Evolutionary conservation across 495 filamentous ascomycete genomes (phyloP), one percentile per base, ranked within the genome.

Genomic region (Aspergillus nanangensis): DNA sequence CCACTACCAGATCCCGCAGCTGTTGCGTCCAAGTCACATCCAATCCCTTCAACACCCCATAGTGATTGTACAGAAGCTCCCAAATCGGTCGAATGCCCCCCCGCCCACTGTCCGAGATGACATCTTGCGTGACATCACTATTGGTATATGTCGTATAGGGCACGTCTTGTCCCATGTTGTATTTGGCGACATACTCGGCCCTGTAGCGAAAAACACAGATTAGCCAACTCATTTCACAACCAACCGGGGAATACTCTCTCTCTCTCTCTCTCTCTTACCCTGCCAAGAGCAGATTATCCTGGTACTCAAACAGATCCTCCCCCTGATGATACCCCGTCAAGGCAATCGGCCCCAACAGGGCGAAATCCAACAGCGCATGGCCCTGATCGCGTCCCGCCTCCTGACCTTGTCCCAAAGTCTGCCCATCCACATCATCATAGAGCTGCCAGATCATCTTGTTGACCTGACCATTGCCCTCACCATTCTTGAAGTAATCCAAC

Each of bases 311-410:
- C 17, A 74, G 42, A 34, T 72, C 67, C 9, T 47, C 47, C 0
- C 66, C 70, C 48, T 75, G 71, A 47, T 67, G 74, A 32, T 56
- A 66, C 10, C 62, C 66, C 48, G 65, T 60, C 49, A 67, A 63
- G 14, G 66, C 69, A 29, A 75, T 47, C 1, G 61, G 52, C 7
- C 67, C 70, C n/a, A 67, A 32, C 10, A 71, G 45, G 7, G 53
- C 52, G n/a, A 70, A 53, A 42, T 65, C 60, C 4, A 74, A 50
- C 43, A 60, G 65, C 3, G 61, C 21, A 48, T 75, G 71, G 9
- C 71, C 70, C 46, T 72, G 71, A 42, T 75, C 71, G 4, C 68
- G 48, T 11, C 71, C 71, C 8, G 65, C 64, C 41, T 75, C 68
- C 44, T 75, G 71, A 8, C 63, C 54, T 48, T 73, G 71, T 0